Evolutionary conservation across 2,329 filamentous ascomycete genomes (phyloP), one percentile per base, ranked within the genome.

Genomic region (Clonostachys chloroleuca): DNA sequence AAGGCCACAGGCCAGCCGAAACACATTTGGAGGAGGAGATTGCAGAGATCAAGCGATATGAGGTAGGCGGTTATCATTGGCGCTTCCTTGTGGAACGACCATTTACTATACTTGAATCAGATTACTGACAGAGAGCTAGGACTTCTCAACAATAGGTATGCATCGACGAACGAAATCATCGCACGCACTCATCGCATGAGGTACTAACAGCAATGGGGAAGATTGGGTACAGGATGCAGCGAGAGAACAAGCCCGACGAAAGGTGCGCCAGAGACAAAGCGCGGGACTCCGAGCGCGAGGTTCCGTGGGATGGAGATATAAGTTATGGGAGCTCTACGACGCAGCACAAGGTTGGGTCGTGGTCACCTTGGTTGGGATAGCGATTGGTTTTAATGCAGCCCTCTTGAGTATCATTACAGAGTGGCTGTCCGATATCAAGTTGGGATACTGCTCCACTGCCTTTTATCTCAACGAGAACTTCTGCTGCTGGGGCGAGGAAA

Each of bases 221-320:
- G 94, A 99, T 68, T 99, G 94, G 94, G 92, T 99, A 1, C 92
- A 99, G 66, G 94, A 99, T 78, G 92, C 92, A 12, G 87, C 91
- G 34, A 86, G 92, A 53, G 94, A 96, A 65, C 89, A 95, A 63
- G 74, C 89, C 42, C 83, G 92, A 47, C 83, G 92, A 51, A 89
- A 89, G 58, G 80, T 87, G 43, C 80, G 87, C 56, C 81, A 88
- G 59, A 85, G 83, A 64, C 83, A 86, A 58, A 83, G 85, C 7
- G 83, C 81, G 3, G 84, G 86, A 39, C 83, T 88, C 51, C 87
- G 88, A 66, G 84, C 89, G 52, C 77, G 81, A 34, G 82, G 85
- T 34, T 77, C 83, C 51, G 71, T 71, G 46, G 87, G 86, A 50
- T 97, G 92, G 91, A 79, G 89, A 62, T 81, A 89, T 52, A 88